A percentile compares a stretch with the other conserved stretches of the same genome.
Evolutionary conservation across 352 stramenopile species (phyloP).

Genomic region (Globisporangium polare): DNA sequence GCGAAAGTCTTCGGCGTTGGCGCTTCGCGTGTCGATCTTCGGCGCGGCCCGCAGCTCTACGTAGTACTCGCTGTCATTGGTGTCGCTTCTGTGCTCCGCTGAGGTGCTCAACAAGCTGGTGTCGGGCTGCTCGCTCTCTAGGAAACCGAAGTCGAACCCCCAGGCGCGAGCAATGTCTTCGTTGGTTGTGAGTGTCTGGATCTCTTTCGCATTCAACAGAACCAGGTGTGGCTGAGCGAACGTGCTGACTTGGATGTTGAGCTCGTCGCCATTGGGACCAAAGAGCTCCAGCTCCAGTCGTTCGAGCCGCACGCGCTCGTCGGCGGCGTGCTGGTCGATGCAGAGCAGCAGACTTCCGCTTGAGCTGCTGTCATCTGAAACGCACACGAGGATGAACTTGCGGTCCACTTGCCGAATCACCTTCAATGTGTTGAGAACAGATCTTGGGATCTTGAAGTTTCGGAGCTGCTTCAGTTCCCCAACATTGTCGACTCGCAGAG

Average conservation of each 20-base stretch:
- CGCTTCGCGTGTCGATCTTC: constrained; percentile 65
- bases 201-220: constrained; percentile 53
- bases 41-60: constrained; percentile 43
- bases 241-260: constrained; percentile 48
- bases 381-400: constrained; percentile 88
- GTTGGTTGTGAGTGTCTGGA: constrained; percentile 34
- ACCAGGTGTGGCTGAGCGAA: constrained; percentile 51
- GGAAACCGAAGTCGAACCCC: constrained; percentile 72
- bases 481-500: constrained; percentile 33
- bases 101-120: neutral
- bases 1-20: constrained; percentile 71
- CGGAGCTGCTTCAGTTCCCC: constrained; percentile 16
- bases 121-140: constrained; percentile 8
- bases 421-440: constrained; percentile 53
- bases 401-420: constrained; percentile 88
- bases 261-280: constrained; percentile 38
- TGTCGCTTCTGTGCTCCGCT: neutral
- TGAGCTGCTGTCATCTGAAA: constrained; percentile 13
- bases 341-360: constrained; percentile 49
- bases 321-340: constrained; percentile 90
- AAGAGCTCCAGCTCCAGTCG: constrained; percentile 73
- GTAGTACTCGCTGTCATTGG: neutral
- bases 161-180: constrained; percentile 61
- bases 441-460: constrained; percentile 58
- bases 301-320: constrained; percentile 87